Evolutionary conservation across 768 basidiomycete genomes (phyloP), one percentile per base, ranked within the genome.

Genomic region (Lactarius sp.): DNA sequence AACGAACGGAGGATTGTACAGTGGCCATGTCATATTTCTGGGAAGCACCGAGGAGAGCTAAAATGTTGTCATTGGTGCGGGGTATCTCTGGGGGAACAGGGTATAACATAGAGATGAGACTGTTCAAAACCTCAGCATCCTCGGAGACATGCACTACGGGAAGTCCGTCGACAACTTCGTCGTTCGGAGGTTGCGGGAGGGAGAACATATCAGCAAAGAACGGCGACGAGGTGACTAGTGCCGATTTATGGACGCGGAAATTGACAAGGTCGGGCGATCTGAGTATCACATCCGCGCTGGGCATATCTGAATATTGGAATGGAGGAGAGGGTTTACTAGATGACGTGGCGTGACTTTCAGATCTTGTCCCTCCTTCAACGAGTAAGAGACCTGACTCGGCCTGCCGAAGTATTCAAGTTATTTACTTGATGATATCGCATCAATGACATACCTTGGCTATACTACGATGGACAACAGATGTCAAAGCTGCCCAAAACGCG

Each of bases 11-110:
- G 7, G 60, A 56, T 50, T 41, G 60, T 13, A 61, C 49, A 7
- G 44, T 2, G 12, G 2, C n/a, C 60, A 61, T 61, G 12, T 61
- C 60, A 34, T 61, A 61, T 50, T 61, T 61, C n/a, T 61, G 42
- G 14, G 36, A 18, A n/a, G 60, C 54, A 20, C 54, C 16, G 6
- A 61, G 53, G 0, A 61, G 47, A 34, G 46, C 18, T n/a, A 61
- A 41, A 2, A 61, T 31, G 6, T 41, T 34, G 27, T 61, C 47
- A 4, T 6, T 1, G 9, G 54, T 56, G 14, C 20, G 2, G 27
- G 54, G 60, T 3, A 56, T 33, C 4, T 39, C 54, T 3, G 54
- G n/a, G 5, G 37, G 37, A 6, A 61, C 31, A 3, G 60, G 47
- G n/a, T 56, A 61, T 18, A 61, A 22, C 36, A 56, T 41, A 2